These are phyloP conservation scores for Wickerhamomyces rabaulensis DNA, from an alignment of 805 yeast species.

Conservation along the genomic window DNA sequence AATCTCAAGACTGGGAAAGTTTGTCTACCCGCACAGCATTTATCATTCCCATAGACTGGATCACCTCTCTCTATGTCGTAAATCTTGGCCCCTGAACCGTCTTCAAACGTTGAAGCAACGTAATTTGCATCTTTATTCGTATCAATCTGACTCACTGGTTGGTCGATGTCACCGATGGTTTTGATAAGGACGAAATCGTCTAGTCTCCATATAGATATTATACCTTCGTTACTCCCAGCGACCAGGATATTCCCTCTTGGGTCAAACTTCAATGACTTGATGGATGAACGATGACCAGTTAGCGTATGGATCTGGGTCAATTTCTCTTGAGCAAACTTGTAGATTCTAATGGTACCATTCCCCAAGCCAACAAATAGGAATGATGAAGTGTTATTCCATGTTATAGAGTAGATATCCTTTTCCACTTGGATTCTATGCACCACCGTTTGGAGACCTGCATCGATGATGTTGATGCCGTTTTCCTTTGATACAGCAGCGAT, in stretches of 20 bases:
- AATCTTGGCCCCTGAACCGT: conserved; percentile 34
- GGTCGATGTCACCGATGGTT: conserved; percentile 37
- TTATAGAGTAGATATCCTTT: conserved; percentile 24
- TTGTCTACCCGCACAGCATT: conserved; percentile 13
- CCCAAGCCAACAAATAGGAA: conserved; percentile 43
- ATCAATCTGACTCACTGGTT: conserved; percentile 35
- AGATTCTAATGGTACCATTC: conserved; percentile 37
- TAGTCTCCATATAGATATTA: conserved; percentile 45
- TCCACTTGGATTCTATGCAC: conserved; percentile 22
- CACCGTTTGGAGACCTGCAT: conserved; percentile 26
- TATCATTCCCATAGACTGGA: conserved; percentile 15
- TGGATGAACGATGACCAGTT: conserved; percentile 47
- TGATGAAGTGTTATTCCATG: conserved; percentile 29
- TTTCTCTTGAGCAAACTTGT: conserved; percentile 8
- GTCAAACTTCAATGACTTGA: conserved; percentile 42
- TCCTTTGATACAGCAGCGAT: conserved; percentile 39
- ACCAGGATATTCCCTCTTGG: conserved; percentile 47
- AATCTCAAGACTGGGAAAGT: conserved; percentile 26
- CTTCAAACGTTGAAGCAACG: conserved; percentile 40
- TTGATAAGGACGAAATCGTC: conserved; percentile 32
- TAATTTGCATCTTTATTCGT: conserved; percentile 41
- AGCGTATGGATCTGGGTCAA: conserved; percentile 16
- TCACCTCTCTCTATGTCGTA: conserved; percentile 29
- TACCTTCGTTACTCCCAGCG: conserved; percentile 55
- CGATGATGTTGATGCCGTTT: conserved; percentile 32